Evolutionary conservation across 371 early-diverging fungal species (phyloP).

Genomic region (Rhizopus sp.): DNA sequence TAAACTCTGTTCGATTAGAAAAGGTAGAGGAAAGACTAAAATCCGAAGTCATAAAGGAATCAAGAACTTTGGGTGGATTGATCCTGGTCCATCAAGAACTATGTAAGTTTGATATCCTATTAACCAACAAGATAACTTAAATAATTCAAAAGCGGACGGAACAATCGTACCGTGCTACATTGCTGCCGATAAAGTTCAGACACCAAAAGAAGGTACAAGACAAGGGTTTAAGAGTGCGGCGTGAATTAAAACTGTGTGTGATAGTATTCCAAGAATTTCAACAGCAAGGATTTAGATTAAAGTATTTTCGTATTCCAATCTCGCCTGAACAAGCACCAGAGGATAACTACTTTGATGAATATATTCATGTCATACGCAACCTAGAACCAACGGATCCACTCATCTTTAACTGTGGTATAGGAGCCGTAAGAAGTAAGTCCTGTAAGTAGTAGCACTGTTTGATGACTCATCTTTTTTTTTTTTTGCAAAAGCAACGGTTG

Average conservation of each 20-base stretch:
- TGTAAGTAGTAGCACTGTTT: not conserved
- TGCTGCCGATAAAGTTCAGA: constrained; percentile 63
- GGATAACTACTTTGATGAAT: constrained; percentile 72
- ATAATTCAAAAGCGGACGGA: constrained; percentile 44
- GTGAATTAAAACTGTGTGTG: not conserved
- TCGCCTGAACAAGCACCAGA: constrained; percentile 70
- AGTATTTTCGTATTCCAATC: constrained; percentile 68
- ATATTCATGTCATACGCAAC: constrained; percentile 53
- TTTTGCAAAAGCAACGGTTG: constrained; percentile 57
- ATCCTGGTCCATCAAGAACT: constrained; percentile 76
- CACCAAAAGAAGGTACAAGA: constrained; percentile 56
- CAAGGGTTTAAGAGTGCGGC: not conserved
- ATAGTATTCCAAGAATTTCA: constrained; percentile 56
- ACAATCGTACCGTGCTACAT: constrained; percentile 66
- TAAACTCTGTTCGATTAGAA: constrained; percentile 65
- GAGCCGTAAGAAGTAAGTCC: constrained; percentile 68
- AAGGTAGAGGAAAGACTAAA: constrained; percentile 71
- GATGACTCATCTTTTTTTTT: not conserved
- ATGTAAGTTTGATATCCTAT: constrained; percentile 23
- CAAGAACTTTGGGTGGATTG: constrained; percentile 48
- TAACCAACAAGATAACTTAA: not conserved
- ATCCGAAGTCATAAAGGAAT: constrained; percentile 68
- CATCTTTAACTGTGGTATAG: constrained; percentile 78
- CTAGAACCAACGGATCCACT: constrained; percentile 57
- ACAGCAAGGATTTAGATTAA: constrained; percentile 48